Percentiles rank a stretch among this genome's conserved stretches.
Conservation (phyloP, 192 early-diverging fungal species). For the Rhizoclosmatium sp. region DNA sequence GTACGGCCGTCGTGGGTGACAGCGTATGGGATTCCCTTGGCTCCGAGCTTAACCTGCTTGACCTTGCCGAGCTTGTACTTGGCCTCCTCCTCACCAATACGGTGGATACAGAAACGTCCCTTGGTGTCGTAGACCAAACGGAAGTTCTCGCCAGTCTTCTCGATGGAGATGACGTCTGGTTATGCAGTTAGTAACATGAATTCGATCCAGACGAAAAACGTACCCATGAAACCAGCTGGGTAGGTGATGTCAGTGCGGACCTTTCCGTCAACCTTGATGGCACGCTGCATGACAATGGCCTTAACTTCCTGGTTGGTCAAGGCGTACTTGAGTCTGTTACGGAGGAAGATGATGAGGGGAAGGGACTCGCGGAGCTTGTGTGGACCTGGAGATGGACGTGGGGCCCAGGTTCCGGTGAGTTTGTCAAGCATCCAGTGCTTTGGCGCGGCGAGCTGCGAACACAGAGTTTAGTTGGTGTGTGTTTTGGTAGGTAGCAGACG, state of each 20-base stretch:
- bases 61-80: conserved; percentile 99
- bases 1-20: conserved; percentile 99
- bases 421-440: conserved; percentile 99
- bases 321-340: conserved; percentile 99
- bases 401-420: conserved; percentile 97
- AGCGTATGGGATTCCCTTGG: conserved; percentile 94
- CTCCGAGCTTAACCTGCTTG: conserved; percentile 91
- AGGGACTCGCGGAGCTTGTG: conserved; percentile 99
- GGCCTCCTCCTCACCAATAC: conserved; percentile 97
- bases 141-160: conserved; percentile 99
- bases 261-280: conserved; percentile 99
- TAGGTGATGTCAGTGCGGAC: conserved; percentile 95
- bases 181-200: conserved; percentile 20
- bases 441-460: conserved; percentile 82
- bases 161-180: conserved; percentile 88
- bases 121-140: conserved; percentile 99
- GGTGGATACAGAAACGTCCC: conserved; percentile 99
- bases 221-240: conserved; percentile 98
- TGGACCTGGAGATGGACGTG: conserved; percentile 95
- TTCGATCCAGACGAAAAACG: conserved; percentile 36
- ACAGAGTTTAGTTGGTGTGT: conserved; percentile 1
- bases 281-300: conserved; percentile 96
- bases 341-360: conserved; percentile 96
- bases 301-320: conserved; percentile 96
- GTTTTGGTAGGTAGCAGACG: not conserved